A percentile compares a stretch with the other conserved stretches of the same genome.
These are phyloP conservation scores for Metschnikowia amazonensis DNA, from an alignment of 805 yeast species.

Conservation along the genomic window DNA sequence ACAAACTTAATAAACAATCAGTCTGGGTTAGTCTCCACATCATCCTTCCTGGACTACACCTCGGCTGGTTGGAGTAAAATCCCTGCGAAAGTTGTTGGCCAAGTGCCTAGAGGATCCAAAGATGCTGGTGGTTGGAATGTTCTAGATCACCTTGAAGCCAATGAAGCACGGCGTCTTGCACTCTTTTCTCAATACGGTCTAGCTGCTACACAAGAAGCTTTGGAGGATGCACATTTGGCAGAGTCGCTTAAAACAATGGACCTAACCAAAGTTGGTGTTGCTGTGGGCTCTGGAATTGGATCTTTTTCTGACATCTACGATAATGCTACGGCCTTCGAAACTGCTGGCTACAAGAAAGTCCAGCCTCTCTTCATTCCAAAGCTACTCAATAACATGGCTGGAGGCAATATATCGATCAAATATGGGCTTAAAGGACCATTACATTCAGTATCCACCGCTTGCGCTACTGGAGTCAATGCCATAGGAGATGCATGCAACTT, in stretches of 20 bases:
- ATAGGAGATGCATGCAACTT: slow-evolving; percentile 90
- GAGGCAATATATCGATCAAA: slow-evolving; percentile 81
- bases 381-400: slow-evolving; percentile 87
- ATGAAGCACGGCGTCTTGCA: slow-evolving; percentile 60
- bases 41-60: slow-evolving; percentile 35
- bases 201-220: slow-evolving; percentile 73
- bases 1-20: slow-evolving; percentile 43
- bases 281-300: slow-evolving; percentile 93
- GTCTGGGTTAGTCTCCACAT: slow-evolving; percentile 60
- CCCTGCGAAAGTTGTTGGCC: slow-evolving; percentile 74
- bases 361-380: slow-evolving; percentile 87
- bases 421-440: slow-evolving; percentile 79
- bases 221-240: slow-evolving; percentile 52
- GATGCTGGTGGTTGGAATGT: slow-evolving; percentile 51
- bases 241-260: slow-evolving; percentile 37
- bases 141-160: slow-evolving; percentile 43
- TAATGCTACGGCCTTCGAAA: slow-evolving; percentile 50
- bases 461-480: slow-evolving; percentile 94
- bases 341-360: slow-evolving; percentile 56
- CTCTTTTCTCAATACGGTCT: slow-evolving; percentile 74
- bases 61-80: slow-evolving; percentile 47
- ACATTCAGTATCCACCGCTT: slow-evolving; percentile 88
- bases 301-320: slow-evolving; percentile 71
- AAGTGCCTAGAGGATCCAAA: slow-evolving; percentile 52
- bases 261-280: slow-evolving; percentile 55